Evolutionary conservation across 805 yeast species (phyloP), one percentile per base, ranked within the genome.

Genomic region (Lipomyces chichibuensis): DNA sequence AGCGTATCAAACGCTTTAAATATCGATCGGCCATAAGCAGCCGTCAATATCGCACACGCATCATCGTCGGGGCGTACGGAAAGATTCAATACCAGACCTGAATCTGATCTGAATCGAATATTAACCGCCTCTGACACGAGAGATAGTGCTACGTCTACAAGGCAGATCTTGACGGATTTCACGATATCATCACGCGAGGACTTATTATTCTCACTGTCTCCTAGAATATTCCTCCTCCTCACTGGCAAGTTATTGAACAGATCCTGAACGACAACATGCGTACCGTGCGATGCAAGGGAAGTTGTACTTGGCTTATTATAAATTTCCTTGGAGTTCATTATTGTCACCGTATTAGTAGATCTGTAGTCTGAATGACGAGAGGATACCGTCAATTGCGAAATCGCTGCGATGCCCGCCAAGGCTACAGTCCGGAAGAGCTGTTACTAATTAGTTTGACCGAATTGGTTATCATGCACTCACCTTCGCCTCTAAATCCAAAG

Each of bases 391-490:
- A 84, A 46, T 17, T 79, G 74, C 0, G 85, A 77, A 1, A 81
- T 68, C 0, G 77, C 73, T 2, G 80, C 72, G 2, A 89, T 78
- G 0, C 84, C 77, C 64, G 78, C 76, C 8, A 89, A 69, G 0
- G 91, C 85, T 69, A 14, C 25, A 43, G 6, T 29, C 7, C 32
- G 32, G 27, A 25, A 3, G 20, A 33, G 13, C 20, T 13, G 51
- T 23, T 39, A 51, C 25, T 8, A 54, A 20, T n/a, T 2, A 9
- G 17, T n/a, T 7, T 4, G 5, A 20, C 5, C 13, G 7, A 27
- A 25, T 6, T 17, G 9, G 43, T 11, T 20, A n/a, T 3, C n/a
- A 11, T 13, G 11, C 11, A 29, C 58, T 11, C 57, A 63, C 71
- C 71, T 64, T 69, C 72, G 17, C 72, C 72, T n/a, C 71, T 56